These are phyloP conservation scores for Suillus hirtellus DNA, from an alignment of 768 basidiomycete genomes.

Conservation along the genomic window DNA sequence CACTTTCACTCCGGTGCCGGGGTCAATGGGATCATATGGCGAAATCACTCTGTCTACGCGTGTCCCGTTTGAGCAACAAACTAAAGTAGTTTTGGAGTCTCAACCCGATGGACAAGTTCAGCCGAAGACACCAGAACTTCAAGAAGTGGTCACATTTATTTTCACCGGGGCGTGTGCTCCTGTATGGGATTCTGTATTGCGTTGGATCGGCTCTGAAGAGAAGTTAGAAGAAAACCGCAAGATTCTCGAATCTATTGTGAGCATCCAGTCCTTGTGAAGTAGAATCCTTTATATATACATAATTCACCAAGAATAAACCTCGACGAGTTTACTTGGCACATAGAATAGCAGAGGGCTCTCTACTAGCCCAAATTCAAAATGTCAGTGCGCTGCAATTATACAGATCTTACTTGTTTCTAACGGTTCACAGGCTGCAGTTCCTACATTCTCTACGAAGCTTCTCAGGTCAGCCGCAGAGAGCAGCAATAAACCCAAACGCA, in stretches of 20 bases:
- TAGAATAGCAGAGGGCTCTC: slow-evolving; percentile 52
- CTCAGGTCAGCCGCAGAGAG: slow-evolving; percentile 51
- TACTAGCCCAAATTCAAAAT: slow-evolving; percentile 59
- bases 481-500: slow-evolving; percentile 38
- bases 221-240: slow-evolving; percentile 51
- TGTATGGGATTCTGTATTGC: slow-evolving; percentile 58
- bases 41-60: slow-evolving; percentile 45
- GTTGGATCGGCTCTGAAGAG: slow-evolving; percentile 62
- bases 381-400: slow-evolving; percentile 37
- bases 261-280: background rate
- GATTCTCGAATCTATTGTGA: slow-evolving; percentile 49
- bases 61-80: slow-evolving; percentile 43
- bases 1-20: slow-evolving; percentile 37
- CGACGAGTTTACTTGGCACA: slow-evolving; percentile 57
- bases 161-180: slow-evolving; percentile 48
- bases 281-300: slow-evolving; percentile 2
- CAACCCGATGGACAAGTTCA: slow-evolving; percentile 16
- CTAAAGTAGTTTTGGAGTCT: slow-evolving; percentile 13
- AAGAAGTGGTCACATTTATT: slow-evolving; percentile 45
- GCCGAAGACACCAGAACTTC: slow-evolving; percentile 16
- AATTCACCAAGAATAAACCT: slow-evolving; percentile 37
- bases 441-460: slow-evolving; percentile 53
- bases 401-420: slow-evolving; percentile 1
- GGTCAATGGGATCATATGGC: slow-evolving; percentile 18
- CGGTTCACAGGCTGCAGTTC: slow-evolving; percentile 40